phyloP scores from a whole-genome alignment of 1,139 yeast genomes.

The Geotrichum europaeum region DNA sequence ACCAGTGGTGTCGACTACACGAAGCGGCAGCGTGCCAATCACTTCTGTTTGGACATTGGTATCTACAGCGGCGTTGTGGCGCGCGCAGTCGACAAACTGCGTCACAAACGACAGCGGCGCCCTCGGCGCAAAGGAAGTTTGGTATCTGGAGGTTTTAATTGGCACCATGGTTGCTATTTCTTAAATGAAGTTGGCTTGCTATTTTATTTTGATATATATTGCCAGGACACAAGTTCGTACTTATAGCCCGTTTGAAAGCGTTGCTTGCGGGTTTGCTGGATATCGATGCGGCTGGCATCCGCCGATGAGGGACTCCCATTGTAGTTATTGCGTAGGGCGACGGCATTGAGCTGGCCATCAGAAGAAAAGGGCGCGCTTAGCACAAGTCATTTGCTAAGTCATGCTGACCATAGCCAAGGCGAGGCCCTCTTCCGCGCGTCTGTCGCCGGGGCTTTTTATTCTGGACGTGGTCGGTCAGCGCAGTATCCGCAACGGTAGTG shows the following conservation, averaged over 20 bases:
- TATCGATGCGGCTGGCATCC: background rate
- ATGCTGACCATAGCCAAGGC: too few species aligned
- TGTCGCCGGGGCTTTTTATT: too few species aligned
- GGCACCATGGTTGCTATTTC: background rate
- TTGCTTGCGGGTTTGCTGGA: background rate
- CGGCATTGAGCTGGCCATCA: background rate
- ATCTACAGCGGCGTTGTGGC: background rate
- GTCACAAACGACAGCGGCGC: slow-evolving; percentile 2
- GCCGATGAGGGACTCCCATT: background rate
- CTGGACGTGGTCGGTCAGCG: too few species aligned
- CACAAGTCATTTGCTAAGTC: too few species aligned
- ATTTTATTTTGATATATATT: too few species aligned
- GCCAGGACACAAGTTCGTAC: background rate
- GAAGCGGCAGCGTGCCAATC: slow-evolving; percentile 4
- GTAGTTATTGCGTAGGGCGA: background rate
- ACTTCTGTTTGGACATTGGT: background rate
- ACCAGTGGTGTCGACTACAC: slow-evolving; percentile 16
- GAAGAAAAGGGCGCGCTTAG: background rate
- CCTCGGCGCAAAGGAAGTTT: background rate
- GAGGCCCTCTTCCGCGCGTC: too few species aligned
- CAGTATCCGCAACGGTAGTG: too few species aligned
- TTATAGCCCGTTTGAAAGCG: background rate
- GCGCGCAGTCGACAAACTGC: background rate
- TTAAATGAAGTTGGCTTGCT: background rate
- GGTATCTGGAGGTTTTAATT: background rate